Evolutionary conservation across 805 yeast species (phyloP).

Genomic region (Zygosaccharomyces lentus): DNA sequence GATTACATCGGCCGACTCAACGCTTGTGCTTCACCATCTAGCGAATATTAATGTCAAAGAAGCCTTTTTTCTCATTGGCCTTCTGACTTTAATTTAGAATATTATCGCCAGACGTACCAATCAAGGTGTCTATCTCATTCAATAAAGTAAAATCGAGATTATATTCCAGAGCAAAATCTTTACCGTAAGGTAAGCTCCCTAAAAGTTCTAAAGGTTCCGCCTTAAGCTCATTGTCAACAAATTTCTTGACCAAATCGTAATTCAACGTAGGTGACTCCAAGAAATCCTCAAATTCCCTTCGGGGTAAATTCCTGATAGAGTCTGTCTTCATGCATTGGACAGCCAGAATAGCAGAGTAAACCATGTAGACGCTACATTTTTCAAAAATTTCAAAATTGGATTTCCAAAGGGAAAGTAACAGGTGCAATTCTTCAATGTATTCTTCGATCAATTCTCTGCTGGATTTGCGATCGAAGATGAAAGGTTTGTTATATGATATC

Average conservation of each 20-base stretch:
- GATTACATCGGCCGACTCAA: conserved; percentile 4
- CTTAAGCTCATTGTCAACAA: conserved; percentile 22
- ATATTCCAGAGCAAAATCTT: conserved; percentile 30
- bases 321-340: conserved; percentile 30
- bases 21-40: neutral
- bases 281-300: conserved; percentile 18
- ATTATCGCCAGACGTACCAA: conserved; percentile 12
- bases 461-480: conserved; percentile 33
- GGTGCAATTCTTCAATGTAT: conserved; percentile 25
- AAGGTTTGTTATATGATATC: conserved; percentile 56
- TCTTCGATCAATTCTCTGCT: conserved; percentile 24
- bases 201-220: conserved; percentile 24
- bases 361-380: conserved; percentile 28
- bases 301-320: conserved; percentile 15
- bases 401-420: conserved; percentile 20
- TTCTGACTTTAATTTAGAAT: neutral
- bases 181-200: conserved; percentile 29
- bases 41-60: neutral
- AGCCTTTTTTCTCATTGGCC: neutral
- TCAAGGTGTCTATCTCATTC: conserved; percentile 30
- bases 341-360: conserved; percentile 27
- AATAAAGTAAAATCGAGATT: conserved; percentile 31
- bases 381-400: conserved; percentile 20
- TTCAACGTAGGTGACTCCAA: conserved; percentile 23
- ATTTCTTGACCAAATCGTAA: conserved; percentile 28